Evolutionary conservation across 108 stramenopile genomes (phyloP), one percentile per base, ranked within the genome.

Genomic region (Pseudonitzschia delicatissima): DNA sequence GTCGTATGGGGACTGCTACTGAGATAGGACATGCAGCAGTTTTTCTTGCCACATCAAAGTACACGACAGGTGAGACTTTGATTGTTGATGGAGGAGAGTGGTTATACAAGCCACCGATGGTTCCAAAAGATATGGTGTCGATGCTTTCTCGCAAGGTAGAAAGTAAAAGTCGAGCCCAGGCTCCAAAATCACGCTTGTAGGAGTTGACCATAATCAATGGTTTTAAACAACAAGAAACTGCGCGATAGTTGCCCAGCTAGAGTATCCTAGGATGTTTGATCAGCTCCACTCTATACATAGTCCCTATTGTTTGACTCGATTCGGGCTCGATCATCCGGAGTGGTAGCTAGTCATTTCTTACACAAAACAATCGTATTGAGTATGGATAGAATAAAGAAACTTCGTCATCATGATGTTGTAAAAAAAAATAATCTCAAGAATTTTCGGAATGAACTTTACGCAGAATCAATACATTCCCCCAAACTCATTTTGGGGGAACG

Each of bases 1-100:
- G 86, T 25, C 81, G 92, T 7, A 77, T 90, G 69, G 92, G 92
- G 44, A 82, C 75, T 44, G 80, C 77, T 9, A 76, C 76, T 50
- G 92, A 93, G 55, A 93, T 93, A 71, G 92, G 87, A 3, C 84
- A 85, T 66, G 84, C 92, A n/a, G 92, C 87, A 34, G 84, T 93
- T 3, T 93, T 77, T 73, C 72, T 93, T 6, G 77, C 79, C 23
- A 86, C 78, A 13, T 74, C 83, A 6, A 76, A 77, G 28, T 93
- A 88, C 42, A 66, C 88, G 5, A 90, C 88, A 25, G 92, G 92
- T 34, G 84, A 83, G 84, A 70, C 74, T 12, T 68, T 93, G 55
- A 83, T 90, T 66, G 92, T 93, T 7, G 92, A 93, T 71, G 92
- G 92, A 27, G 92, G 83, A 29, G 77, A 90, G 48, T 90, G 87